Evolutionary conservation across 257 asterid species (phyloP).

Genomic region (Nicotiana sylvestris): DNA sequence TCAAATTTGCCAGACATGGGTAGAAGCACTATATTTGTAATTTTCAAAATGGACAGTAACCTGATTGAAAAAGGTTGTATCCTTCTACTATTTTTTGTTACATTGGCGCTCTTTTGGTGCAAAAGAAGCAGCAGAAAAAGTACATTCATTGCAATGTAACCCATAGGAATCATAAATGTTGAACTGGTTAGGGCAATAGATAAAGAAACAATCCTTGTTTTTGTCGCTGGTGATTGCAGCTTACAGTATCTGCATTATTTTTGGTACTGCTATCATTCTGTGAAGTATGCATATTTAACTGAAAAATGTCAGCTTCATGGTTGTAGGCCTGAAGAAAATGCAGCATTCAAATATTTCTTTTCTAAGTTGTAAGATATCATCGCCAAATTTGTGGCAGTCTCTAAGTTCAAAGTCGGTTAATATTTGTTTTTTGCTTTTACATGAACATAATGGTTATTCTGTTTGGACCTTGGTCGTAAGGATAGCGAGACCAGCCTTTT

Average conservation of each 20-base stretch:
- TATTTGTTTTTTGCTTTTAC: neutral
- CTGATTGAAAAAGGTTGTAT: neutral
- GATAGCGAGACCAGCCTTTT: neutral
- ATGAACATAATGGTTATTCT: neutral
- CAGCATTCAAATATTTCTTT: neutral
- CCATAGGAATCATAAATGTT: neutral
- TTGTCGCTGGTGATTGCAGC: neutral
- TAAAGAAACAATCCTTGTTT: neutral
- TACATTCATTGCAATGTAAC: neutral
- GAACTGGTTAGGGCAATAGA: neutral
- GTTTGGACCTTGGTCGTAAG: neutral
- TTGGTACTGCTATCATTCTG: neutral
- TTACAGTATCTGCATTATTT: neutral
- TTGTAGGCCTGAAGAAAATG: neutral
- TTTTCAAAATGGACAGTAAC: neutral
- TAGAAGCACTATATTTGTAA: neutral
- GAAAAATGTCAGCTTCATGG: neutral
- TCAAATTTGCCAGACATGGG: neutral
- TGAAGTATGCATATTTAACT: neutral
- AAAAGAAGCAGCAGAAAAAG: neutral
- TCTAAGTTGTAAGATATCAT: neutral
- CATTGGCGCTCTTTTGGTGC: neutral
- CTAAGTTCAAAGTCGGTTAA: neutral
- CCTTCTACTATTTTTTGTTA: neutral
- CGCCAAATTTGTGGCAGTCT: neutral